Conservation (phyloP, 2,329 filamentous ascomycete genomes). For the Aspergillus novoparasiticus region DNA sequence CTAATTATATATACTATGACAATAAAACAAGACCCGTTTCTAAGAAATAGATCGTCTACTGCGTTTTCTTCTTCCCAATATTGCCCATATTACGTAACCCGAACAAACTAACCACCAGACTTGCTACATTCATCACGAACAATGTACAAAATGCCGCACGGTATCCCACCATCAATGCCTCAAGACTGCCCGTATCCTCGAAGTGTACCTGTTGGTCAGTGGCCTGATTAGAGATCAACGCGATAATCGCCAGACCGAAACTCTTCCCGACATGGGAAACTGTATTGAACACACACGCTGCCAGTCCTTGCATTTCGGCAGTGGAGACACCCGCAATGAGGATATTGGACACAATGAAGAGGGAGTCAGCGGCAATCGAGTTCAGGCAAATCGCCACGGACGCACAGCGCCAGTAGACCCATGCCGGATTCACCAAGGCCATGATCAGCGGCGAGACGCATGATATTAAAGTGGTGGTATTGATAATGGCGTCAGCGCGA, state of each 20-base stretch:
- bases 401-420: slow-evolving; percentile 23
- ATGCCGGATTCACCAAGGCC: neutral
- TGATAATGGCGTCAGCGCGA: neutral
- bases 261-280: slow-evolving; percentile 58
- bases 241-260: slow-evolving; percentile 54
- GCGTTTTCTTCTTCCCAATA: slow-evolving; percentile 8
- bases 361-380: neutral
- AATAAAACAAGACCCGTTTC: neutral
- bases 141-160: slow-evolving; percentile 52
- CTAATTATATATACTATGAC: neutral
- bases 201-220: slow-evolving; percentile 17
- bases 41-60: neutral
- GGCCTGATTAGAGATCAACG: slow-evolving; percentile 45
- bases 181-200: slow-evolving; percentile 6
- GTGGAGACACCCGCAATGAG: slow-evolving; percentile 59
- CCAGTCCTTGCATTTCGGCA: slow-evolving; percentile 57
- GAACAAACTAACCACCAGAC: neutral
- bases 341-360: slow-evolving; percentile 60
- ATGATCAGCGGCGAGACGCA: neutral
- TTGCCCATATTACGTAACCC: neutral
- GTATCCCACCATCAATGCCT: slow-evolving; percentile 52
- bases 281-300: slow-evolving; percentile 63
- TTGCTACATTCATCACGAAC: neutral
- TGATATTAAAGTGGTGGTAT: neutral
- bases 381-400: neutral